Evolutionary conservation across 306 rosid species (phyloP), one percentile per base, ranked within the genome.

Genomic region (Trifolium subterraneum): DNA sequence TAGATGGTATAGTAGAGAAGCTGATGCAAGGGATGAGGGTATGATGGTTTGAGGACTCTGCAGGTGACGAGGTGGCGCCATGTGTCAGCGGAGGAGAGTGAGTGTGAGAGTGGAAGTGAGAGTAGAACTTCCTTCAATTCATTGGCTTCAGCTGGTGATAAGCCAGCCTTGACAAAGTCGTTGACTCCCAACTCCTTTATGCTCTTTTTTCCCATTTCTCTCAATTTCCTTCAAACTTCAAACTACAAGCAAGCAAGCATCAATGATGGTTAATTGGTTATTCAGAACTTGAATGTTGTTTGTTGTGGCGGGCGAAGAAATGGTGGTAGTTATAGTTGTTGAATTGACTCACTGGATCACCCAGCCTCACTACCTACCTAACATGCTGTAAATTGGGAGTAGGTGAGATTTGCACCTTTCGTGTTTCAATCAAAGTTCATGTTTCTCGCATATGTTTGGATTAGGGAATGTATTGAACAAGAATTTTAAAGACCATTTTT

Each of bases 51-150:
- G 1, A 92, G 86, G 23, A 81, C 2, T 79, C 81, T 87, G 13
- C 41, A 81, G 82, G 86, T 75, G 75, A 89, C 89, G 38, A 90
- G 47, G 67, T 80, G 80, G 20, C 80, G 79, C 98, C 97, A 89
- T 6, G 79, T 61, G 55, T 89, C 79, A 27, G 41, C 2, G 27
- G 48, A 7, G 3, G 80, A 67, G 9, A 27, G 25, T 11, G 80
- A 67, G 7, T 18, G 25, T 11, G 68, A 60, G 63, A 73, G 20
- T 11, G 68, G 54, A 60, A 73, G 27, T 84, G 13, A 86, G 47
- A 29, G 44, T 47, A 38, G 11, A 15, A 35, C 3, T 25, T 58
- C 3, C 0, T 77, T 14, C 0, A 91, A 66, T 67, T 83, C 63
- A 16, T 66, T 14, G 47, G 97, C 96, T 19, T 90, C 97, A 31